Base-by-base conservation (phyloP, 805 yeast genomes). In the Wickerhamomyces silvicola region DNA sequence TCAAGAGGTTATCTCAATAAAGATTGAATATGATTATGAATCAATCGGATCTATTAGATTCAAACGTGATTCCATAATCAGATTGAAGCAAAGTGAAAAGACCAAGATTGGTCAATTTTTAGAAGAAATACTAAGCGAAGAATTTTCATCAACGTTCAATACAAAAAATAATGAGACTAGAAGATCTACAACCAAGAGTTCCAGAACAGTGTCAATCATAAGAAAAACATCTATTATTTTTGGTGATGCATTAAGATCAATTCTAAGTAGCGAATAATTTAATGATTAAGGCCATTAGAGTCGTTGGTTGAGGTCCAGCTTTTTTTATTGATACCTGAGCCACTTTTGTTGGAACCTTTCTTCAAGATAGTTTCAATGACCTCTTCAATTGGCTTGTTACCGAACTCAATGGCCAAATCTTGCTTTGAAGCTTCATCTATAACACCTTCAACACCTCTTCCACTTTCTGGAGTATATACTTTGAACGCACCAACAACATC, bases 401-500 rank as follows among this genome's bases (percentile, higher is more conserved):
- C 90, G 43, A 86, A 85, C 48, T 84, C 92, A 41, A 70, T 70
- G 31, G 66, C 68, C 24, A 85, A 52, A 38, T 78, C 81, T 13
- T 64, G 60, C 35, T 73, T 70, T 7, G 90, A 79, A 3, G 90
- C 94, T 46, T 73, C 78, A 31, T 79, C 83, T 17, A 81, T 52
- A 7, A 69, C 66, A 35, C 95, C 95, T 45, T 75, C 82, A 4
- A 75, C 60, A 20, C 94, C 95, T 24, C 60, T 61, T 28, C 83
- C 81, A 16, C 63, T 64, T 38, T 68, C 68, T 35, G 74, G 71
- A 15, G 71, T 65, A 51, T 68, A 86, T n/a, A 85, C 67, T 46
- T 79, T 72, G 62, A 72, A 82, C 7, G 69, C 64, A 0, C 79
- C 78, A 2, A 82, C 76, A 5, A 81, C 70, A 24, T 73, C 77